Percentiles rank a stretch among this genome's conserved stretches.
phyloP scores from a whole-genome alignment of 2,329 filamentous ascomycete genomes.

The Salinomyces thailandicus region DNA sequence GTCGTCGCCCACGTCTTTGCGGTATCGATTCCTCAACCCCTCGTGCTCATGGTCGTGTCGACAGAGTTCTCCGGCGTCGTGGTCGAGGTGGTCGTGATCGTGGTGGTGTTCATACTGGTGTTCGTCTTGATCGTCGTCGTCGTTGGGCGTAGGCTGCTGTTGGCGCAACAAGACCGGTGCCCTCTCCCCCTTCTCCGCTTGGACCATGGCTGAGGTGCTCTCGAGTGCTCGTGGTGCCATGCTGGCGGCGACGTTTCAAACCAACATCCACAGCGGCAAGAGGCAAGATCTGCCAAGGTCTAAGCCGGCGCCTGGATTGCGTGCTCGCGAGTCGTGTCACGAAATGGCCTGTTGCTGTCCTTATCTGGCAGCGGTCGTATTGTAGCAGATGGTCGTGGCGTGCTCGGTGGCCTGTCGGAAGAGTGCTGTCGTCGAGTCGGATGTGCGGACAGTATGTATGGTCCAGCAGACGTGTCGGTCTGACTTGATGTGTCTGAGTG shows the following conservation, averaged over 20 bases:
- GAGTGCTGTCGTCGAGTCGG: too few relatives aligned
- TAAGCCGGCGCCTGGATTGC: not conserved
- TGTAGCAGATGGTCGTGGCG: too few relatives aligned
- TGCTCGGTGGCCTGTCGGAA: too few relatives aligned
- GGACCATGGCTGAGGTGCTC: slow-evolving; percentile 3
- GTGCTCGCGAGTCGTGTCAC: not conserved
- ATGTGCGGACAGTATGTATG: too few relatives aligned
- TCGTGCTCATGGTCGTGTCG: slow-evolving; percentile 27
- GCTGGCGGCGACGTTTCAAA: not conserved
- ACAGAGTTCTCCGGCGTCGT: slow-evolving; percentile 15
- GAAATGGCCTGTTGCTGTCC: not conserved
- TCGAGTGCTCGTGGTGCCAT: slow-evolving; percentile 13
- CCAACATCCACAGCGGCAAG: not conserved
- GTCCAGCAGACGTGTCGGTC: too few relatives aligned
- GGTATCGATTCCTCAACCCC: slow-evolving; percentile 17
- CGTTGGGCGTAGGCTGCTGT: slow-evolving; percentile 11
- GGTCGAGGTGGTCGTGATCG: slow-evolving; percentile 2
- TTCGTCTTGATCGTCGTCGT: slow-evolving; percentile 3
- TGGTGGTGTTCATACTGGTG: not conserved
- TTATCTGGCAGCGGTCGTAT: not conserved
- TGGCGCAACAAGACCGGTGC: not conserved
- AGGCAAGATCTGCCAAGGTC: too few relatives aligned
- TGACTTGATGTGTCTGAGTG: too few relatives aligned
- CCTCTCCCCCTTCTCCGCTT: not conserved
- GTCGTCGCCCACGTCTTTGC: slow-evolving; percentile 13